Base-by-base conservation (phyloP, 805 yeast genomes). In the Candida silvicultrix region DNA sequence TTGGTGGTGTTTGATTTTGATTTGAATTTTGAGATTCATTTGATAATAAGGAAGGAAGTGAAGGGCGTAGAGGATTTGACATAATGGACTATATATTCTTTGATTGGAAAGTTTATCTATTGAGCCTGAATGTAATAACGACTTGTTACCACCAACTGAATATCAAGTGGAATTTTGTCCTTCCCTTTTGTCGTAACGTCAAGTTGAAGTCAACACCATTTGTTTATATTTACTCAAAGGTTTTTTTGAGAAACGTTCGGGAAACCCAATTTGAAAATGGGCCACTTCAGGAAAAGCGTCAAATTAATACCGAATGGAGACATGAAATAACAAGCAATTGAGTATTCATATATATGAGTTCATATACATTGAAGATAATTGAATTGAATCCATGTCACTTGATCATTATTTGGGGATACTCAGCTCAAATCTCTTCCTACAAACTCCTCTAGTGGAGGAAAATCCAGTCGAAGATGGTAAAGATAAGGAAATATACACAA, bases 361-460 rank as follows among this genome's bases (percentile, higher is more conserved):
- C n/a, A n/a, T n/a, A n/a, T n/a, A n/a, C n/a, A n/a, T n/a, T n/a
- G n/a, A n/a, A n/a, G n/a, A n/a, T n/a, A n/a, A n/a, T n/a, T n/a
- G n/a, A n/a, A n/a, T 29, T 21, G 4, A 21, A 18, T 11, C 36
- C 22, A 29, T 43, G 45, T 5, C 25, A 7, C 15, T 38, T 14
- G 45, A 38, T 4, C 14, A 8, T 5, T 38, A 35, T 23, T 9
- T 5, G 7, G 29, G 41, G 21, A 14, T 40, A n/a, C 20, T 5
- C 11, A 42, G 38, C 38, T 11, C 40, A 8, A 34, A 42, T 16
- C 29, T 46, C 8, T 42, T 41, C n/a, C 25, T 38, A 12, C 46
- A 39, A 28, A 44, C 43, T 18, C 47, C 44, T 2, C 29, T 38
- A 5, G 36, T 31, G 14, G 42, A 38, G 25, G 22, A 16, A 2